phyloP scores from a whole-genome alignment of 305 asterid species.

The Fraxinus dipetala region DNA sequence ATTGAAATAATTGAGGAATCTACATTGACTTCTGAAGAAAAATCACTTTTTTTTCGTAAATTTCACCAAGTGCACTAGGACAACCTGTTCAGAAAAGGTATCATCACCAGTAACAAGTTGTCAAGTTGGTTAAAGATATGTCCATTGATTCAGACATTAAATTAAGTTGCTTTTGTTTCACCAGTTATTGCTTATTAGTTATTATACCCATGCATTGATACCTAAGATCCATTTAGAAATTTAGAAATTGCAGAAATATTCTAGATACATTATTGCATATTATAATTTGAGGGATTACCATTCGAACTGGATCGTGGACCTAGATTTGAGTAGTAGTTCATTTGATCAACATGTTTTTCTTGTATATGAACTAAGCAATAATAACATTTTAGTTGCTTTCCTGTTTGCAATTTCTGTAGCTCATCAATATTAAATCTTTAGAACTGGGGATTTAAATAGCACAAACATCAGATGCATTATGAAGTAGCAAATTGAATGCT shows the following conservation, averaged over 20 bases:
- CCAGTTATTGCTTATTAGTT: neutral
- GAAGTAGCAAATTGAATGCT: constrained; percentile 6
- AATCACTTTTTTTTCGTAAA: neutral
- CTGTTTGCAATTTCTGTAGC: neutral
- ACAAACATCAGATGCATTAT: neutral
- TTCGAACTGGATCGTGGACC: neutral
- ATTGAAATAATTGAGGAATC: neutral
- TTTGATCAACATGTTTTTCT: neutral
- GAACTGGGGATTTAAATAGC: neutral
- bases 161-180: neutral
- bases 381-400: neutral
- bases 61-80: neutral
- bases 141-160: neutral
- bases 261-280: neutral
- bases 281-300: neutral
- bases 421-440: neutral
- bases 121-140: neutral
- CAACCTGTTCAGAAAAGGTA: neutral
- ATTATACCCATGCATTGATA: neutral
- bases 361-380: neutral
- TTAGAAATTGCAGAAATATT: neutral
- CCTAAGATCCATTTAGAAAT: neutral
- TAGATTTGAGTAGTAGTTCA: neutral
- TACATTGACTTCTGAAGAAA: neutral
- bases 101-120: neutral